These are phyloP conservation scores for Saitozyma sp. DNA, from an alignment of 768 basidiomycete genomes.

Conservation along the genomic window DNA sequence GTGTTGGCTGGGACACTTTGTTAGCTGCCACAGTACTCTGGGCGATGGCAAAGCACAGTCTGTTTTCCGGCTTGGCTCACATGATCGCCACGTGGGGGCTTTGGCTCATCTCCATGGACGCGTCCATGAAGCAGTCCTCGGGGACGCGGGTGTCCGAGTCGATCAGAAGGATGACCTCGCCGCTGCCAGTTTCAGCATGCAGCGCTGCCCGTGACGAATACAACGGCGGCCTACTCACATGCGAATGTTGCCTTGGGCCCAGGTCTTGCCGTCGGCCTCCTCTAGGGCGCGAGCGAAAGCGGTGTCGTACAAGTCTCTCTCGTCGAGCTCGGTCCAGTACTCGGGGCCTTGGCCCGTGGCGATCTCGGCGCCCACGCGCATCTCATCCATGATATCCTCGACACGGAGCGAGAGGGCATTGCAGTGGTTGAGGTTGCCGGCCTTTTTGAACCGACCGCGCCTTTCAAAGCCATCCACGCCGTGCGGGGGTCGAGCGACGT, in stretches of 20 bases:
- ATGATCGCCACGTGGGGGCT: constrained; percentile 83
- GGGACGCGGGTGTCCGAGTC: constrained; percentile 82
- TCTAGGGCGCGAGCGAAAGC: constrained; percentile 74
- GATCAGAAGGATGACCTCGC: constrained; percentile 68
- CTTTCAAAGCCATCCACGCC: constrained; percentile 70
- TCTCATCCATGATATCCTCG: constrained; percentile 57
- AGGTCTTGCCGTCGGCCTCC: constrained; percentile 65
- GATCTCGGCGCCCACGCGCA: constrained; percentile 55
- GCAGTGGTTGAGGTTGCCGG: constrained; percentile 84
- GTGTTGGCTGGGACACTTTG: constrained; percentile 59
- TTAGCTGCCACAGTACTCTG: too few relatives aligned
- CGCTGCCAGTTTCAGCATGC: not conserved
- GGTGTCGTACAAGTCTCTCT: constrained; percentile 64
- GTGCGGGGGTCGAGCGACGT: constrained; percentile 77
- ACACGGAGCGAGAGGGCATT: constrained; percentile 66
- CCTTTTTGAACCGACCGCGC: constrained; percentile 77
- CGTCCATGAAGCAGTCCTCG: constrained; percentile 85
- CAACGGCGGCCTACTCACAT: constrained; percentile 46
- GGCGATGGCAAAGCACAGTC: too few relatives aligned
- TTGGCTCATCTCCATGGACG: constrained; percentile 72
- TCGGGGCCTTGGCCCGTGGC: constrained; percentile 52
- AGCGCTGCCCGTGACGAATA: not conserved
- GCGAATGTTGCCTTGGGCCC: constrained; percentile 68
- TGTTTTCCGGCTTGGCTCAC: not conserved
- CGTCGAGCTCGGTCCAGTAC: constrained; percentile 65